Evolutionary conservation across 2,329 filamentous ascomycete genomes (phyloP).

Genomic region (Furcasterigmium furcatum): DNA sequence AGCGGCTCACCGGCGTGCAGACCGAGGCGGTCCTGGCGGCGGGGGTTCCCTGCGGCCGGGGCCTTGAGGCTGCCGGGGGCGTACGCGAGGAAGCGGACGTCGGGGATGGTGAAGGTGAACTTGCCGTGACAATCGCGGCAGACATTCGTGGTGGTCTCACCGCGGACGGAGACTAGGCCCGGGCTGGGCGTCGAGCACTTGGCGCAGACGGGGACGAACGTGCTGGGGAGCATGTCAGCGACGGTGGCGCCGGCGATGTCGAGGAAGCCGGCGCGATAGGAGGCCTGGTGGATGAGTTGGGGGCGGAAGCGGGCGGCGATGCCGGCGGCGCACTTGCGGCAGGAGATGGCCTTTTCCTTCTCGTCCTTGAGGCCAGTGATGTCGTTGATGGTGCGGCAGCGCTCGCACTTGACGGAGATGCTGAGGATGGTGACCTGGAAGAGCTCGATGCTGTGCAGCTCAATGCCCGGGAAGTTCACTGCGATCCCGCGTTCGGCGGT

Average conservation of each 20-base stretch:
- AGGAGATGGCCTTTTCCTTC: constrained; percentile 46
- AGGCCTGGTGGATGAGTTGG: constrained; percentile 70
- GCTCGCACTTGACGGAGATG: constrained; percentile 72
- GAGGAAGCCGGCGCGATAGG: constrained; percentile 73
- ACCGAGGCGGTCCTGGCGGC: constrained; percentile 50
- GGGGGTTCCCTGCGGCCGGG: constrained; percentile 33
- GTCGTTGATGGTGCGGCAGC: constrained; percentile 73
- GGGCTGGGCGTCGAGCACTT: constrained; percentile 69
- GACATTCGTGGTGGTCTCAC: constrained; percentile 69
- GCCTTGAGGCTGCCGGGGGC: constrained; percentile 47
- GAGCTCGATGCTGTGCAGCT: constrained; percentile 74
- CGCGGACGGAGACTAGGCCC: constrained; percentile 69
- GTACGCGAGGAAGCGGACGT: constrained; percentile 74
- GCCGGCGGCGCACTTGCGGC: constrained; percentile 55
- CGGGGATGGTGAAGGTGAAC: constrained; percentile 76
- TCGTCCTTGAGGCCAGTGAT: constrained; percentile 62
- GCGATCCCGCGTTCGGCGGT: constrained; percentile 67
- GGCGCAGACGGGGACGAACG: constrained; percentile 75
- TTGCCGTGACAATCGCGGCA: constrained; percentile 77
- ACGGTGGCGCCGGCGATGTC: constrained; percentile 73
- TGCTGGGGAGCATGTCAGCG: constrained; percentile 74
- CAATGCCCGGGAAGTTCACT: constrained; percentile 73
- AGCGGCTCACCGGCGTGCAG: constrained; percentile 55
- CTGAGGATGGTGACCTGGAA: constrained; percentile 66
- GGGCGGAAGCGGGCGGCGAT: constrained; percentile 56